Conservation (phyloP, 495 filamentous ascomycete genomes). For the Cenococcum geophilum region DNA sequence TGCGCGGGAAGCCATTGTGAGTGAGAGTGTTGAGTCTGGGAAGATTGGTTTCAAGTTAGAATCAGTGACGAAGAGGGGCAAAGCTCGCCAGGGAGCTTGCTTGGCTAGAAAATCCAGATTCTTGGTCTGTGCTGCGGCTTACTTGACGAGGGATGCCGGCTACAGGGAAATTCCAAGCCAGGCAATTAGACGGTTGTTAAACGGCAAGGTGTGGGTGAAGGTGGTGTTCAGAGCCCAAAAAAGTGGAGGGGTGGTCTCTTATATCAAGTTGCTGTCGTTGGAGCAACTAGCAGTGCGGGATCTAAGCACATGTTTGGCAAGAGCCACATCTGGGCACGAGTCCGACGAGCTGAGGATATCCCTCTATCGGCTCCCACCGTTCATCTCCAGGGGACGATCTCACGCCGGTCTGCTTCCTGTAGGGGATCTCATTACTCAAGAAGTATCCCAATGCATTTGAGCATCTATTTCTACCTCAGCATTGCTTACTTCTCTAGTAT, state of each 20-base stretch:
- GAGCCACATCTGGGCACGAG: not conserved
- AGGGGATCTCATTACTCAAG: slow-evolving; percentile 3
- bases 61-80: not conserved
- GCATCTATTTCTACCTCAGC: not conserved
- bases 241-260: not conserved
- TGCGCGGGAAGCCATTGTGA: slow-evolving; percentile 65
- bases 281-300: slow-evolving; percentile 1
- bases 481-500: not conserved
- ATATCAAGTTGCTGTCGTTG: slow-evolving; percentile 4
- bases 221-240: not conserved
- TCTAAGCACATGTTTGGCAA: slow-evolving; percentile 6
- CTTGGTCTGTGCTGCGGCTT: slow-evolving; percentile 6
- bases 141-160: slow-evolving; percentile 5
- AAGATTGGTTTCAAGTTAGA: slow-evolving; percentile 1
- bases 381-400: not conserved
- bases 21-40: not conserved
- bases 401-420: not conserved
- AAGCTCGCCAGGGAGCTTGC: slow-evolving; percentile 9
- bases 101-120: slow-evolving; percentile 5
- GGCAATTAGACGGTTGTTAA: not conserved
- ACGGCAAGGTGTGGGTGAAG: not conserved
- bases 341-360: not conserved
- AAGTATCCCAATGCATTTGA: not conserved
- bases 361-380: slow-evolving; percentile 2
- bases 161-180: not conserved